Base-by-base conservation (phyloP, 208 protist genomes). In the Trypanosoma mega region DNA sequence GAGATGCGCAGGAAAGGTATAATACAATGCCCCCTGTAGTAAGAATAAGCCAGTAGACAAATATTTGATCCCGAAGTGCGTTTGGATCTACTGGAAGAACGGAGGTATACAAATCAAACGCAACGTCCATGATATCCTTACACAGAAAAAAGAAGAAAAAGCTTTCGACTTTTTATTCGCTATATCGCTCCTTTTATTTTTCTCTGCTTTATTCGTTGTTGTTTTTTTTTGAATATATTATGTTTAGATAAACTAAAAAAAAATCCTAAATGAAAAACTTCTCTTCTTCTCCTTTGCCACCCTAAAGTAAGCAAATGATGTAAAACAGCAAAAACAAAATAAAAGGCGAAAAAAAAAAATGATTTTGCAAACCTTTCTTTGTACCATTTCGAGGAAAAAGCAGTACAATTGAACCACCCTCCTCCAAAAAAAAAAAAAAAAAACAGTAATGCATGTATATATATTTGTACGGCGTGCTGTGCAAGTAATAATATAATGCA, bases 111-210 rank as follows among this genome's bases (percentile, higher is more conserved):
- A 89, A 24, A 46, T 81, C 57, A 57, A 88, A 92, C n/a, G 71
- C 75, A 21, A 82, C 52, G 33, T 89, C 85, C 80, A 85, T 91
- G n/a, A n/a, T n/a, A n/a, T n/a, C n/a, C n/a, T n/a, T n/a, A n/a
- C n/a, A n/a, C n/a, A n/a, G n/a, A n/a, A n/a, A n/a, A n/a, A n/a
- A n/a, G n/a, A n/a, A n/a, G n/a, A n/a, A n/a, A n/a, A n/a, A n/a
- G n/a, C n/a, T n/a, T n/a, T n/a, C n/a, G n/a, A n/a, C n/a, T n/a
- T n/a, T n/a, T n/a, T n/a, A n/a, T n/a, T n/a, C n/a, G n/a, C n/a
- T n/a, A n/a, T n/a, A n/a, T n/a, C n/a, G n/a, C n/a, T n/a, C n/a
- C n/a, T n/a, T n/a, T n/a, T n/a, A n/a, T n/a, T n/a, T n/a, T n/a
- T n/a, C n/a, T n/a, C n/a, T n/a, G n/a, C n/a, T n/a, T n/a, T n/a